Evolutionary conservation across 768 basidiomycete genomes (phyloP).

Genomic region (Tulasnella sp.): DNA sequence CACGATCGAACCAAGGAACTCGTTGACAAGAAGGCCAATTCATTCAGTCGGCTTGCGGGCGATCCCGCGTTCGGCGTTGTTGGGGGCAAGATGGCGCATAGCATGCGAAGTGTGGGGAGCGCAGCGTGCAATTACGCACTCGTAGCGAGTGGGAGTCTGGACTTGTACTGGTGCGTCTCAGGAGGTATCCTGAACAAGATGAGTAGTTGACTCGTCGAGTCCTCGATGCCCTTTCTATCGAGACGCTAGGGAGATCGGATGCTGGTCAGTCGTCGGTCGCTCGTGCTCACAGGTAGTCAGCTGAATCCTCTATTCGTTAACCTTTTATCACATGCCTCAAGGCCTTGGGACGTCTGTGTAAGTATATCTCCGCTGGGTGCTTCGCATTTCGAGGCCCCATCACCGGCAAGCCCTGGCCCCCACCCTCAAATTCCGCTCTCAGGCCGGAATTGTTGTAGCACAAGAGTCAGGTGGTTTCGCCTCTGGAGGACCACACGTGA

Average conservation of each 20-base stretch:
- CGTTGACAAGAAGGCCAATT: slow-evolving; percentile 56
- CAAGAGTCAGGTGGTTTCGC: slow-evolving; percentile 82
- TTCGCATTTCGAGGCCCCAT: slow-evolving; percentile 3
- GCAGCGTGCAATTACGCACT: slow-evolving; percentile 77
- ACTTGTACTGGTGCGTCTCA: slow-evolving; percentile 71
- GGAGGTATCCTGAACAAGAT: slow-evolving; percentile 5
- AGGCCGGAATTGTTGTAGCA: slow-evolving; percentile 86
- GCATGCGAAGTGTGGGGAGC: slow-evolving; percentile 76
- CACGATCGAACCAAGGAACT: slow-evolving; percentile 59
- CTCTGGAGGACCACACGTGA: slow-evolving; percentile 54
- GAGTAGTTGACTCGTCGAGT: not conserved
- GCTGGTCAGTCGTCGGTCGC: slow-evolving; percentile 45
- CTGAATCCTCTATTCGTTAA: not conserved
- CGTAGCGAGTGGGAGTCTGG: slow-evolving; percentile 84
- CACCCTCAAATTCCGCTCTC: slow-evolving; percentile 25
- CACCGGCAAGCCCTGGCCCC: not conserved
- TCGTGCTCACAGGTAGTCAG: not conserved
- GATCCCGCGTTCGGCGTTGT: slow-evolving; percentile 54
- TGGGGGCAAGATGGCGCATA: slow-evolving; percentile 81
- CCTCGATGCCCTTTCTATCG: slow-evolving; percentile 24
- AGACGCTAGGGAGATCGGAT: slow-evolving; percentile 71
- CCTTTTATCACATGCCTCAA: slow-evolving; percentile 29
- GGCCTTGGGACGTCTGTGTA: slow-evolving; percentile 84
- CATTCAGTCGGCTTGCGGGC: slow-evolving; percentile 72
- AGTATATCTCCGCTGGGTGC: slow-evolving; percentile 28